Evolutionary conservation across 1,284 basidiomycete species (phyloP).

Genomic region (Athelia sp.): DNA sequence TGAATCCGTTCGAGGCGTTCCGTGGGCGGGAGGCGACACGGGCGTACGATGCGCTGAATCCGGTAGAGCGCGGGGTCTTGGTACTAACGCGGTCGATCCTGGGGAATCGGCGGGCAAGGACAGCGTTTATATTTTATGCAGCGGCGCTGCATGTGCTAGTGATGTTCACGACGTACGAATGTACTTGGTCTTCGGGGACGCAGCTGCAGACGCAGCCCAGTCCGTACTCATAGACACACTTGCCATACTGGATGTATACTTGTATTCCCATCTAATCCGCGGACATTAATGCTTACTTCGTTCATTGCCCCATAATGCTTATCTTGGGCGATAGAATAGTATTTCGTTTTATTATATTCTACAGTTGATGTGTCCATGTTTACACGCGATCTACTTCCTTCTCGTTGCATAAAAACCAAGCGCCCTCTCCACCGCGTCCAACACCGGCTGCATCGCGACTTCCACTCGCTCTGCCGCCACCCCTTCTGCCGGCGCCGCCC

Average conservation of each 20-base stretch:
- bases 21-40: slow-evolving; percentile 92
- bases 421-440: slow-evolving; percentile 77
- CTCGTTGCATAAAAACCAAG: slow-evolving; percentile 50
- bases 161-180: slow-evolving; percentile 75
- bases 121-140: slow-evolving; percentile 81
- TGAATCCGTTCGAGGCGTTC: slow-evolving; percentile 98
- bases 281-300: too few species aligned
- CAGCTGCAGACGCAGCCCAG: slow-evolving; percentile 44
- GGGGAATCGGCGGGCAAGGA: slow-evolving; percentile 80
- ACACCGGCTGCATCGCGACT: slow-evolving; percentile 73
- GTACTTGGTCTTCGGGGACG: slow-evolving; percentile 44
- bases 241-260: too few species aligned
- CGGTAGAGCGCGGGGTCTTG: slow-evolving; percentile 86
- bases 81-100: slow-evolving; percentile 82
- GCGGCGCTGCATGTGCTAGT: slow-evolving; percentile 74
- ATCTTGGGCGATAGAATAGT: too few species aligned
- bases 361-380: too few species aligned
- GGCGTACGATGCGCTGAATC: slow-evolving; percentile 88
- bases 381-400: background rate
- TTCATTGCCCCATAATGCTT: too few species aligned
- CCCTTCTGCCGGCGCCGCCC: slow-evolving; percentile 54
- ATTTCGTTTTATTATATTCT: too few species aligned
- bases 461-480: slow-evolving; percentile 62
- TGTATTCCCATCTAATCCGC: too few species aligned
- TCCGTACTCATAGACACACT: slow-evolving; percentile 19